Evolutionary conservation across 2,329 filamentous ascomycete genomes (phyloP).

Genomic region (Lachnellula hyalina): DNA sequence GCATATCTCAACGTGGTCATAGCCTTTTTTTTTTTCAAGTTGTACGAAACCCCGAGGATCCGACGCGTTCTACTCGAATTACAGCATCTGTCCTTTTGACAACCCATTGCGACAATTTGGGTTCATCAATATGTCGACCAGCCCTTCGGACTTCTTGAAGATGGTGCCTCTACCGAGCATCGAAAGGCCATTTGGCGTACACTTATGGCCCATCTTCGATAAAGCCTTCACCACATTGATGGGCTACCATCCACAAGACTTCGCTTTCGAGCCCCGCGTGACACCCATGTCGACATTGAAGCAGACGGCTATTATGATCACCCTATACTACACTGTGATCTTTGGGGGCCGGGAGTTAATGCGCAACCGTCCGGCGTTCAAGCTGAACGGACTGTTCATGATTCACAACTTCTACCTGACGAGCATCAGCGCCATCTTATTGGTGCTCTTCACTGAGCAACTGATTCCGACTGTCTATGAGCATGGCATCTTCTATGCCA

Average conservation of each 20-base stretch:
- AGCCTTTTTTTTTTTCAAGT: conserved; percentile 3
- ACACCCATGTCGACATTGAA: conserved; percentile 89
- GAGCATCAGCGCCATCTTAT: conserved; percentile 70
- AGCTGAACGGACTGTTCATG: conserved; percentile 86
- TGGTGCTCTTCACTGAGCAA: conserved; percentile 87
- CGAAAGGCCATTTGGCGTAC: conserved; percentile 85
- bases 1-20: conserved; percentile 21
- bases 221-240: conserved; percentile 71
- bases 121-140: conserved; percentile 19
- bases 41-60: conserved; percentile 4
- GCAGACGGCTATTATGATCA: conserved; percentile 72
- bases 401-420: conserved; percentile 96
- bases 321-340: conserved; percentile 88
- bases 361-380: conserved; percentile 78
- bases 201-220: conserved; percentile 92
- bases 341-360: conserved; percentile 90
- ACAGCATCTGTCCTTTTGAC: conserved; percentile 6
- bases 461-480: conserved; percentile 76
- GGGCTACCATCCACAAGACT: conserved; percentile 82
- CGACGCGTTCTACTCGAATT: not conserved
- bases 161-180: conserved; percentile 68
- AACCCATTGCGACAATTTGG: conserved; percentile 1
- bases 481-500: conserved; percentile 80
- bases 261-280: conserved; percentile 72
- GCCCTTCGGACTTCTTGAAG: conserved; percentile 35